phyloP scores from a whole-genome alignment of 2,329 filamentous ascomycete species.

The Cercospora zeina region DNA sequence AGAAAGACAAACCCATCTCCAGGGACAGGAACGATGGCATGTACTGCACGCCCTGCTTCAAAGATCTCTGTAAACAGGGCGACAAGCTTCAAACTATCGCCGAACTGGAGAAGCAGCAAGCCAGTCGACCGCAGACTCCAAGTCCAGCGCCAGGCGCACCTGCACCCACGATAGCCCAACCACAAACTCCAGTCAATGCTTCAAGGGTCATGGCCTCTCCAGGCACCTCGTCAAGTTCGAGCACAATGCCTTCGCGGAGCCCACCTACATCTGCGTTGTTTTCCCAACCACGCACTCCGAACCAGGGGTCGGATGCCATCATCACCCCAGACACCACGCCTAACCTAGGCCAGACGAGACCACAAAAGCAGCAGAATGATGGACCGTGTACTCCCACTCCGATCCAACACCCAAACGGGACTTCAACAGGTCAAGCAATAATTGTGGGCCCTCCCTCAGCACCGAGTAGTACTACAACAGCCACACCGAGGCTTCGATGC shows the following conservation, averaged over 20 bases:
- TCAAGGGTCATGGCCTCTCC: not conserved
- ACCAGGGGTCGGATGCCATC: not conserved
- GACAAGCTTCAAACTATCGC: not conserved
- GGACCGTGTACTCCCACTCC: not conserved
- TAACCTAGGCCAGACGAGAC: not conserved
- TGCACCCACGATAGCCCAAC: not conserved
- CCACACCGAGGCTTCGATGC: not conserved
- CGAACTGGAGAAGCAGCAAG: not conserved
- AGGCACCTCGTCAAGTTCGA: not conserved
- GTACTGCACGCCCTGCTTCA: slow-evolving; percentile 21
- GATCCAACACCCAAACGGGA: not conserved
- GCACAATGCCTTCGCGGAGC: not conserved
- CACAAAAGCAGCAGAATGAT: not conserved
- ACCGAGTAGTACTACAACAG: not conserved
- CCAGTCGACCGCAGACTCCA: not conserved
- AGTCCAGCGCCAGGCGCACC: not conserved
- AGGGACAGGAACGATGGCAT: slow-evolving; percentile 19
- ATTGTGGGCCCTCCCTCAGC: not conserved
- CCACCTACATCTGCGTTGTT: not conserved
- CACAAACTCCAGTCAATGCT: not conserved
- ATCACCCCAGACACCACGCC: not conserved
- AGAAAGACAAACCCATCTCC: slow-evolving; percentile 14
- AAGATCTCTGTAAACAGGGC: not conserved
- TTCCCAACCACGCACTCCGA: not conserved
- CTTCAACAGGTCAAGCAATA: not conserved